Percentiles rank a stretch among this genome's conserved stretches.
Conservation (phyloP, 2,329 filamentous ascomycete species). For the Aphanocladium album region DNA sequence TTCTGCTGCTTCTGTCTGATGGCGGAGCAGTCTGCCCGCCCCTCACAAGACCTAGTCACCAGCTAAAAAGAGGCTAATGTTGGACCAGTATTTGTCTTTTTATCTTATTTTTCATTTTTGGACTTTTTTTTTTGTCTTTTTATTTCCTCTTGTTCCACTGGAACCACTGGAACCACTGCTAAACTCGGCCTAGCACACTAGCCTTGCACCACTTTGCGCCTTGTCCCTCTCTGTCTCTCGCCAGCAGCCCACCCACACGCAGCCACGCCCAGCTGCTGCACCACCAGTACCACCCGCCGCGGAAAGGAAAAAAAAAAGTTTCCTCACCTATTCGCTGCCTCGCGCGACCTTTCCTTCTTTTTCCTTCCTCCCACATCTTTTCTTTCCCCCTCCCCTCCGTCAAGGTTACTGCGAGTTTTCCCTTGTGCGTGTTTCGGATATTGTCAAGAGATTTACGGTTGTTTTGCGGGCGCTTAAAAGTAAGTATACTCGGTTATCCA, state of each 20-base stretch:
- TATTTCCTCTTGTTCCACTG: not conserved
- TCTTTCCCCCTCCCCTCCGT: conserved; percentile 27
- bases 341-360: conserved; percentile 9
- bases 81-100: not conserved
- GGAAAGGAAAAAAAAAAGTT: conserved; percentile 28
- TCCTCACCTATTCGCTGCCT: conserved; percentile 18
- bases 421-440: conserved; percentile 42
- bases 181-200: not conserved
- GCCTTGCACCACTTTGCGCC: not conserved
- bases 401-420: conserved; percentile 39
- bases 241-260: not conserved
- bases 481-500: conserved; percentile 35
- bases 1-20: not conserved
- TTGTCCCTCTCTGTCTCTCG: not conserved
- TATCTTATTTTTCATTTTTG: not conserved
- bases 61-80: not conserved
- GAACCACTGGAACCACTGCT: not conserved
- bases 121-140: not conserved
- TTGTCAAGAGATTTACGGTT: conserved; percentile 39
- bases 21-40: not conserved
- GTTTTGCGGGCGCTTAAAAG: conserved; percentile 51
- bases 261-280: not conserved
- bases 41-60: not conserved
- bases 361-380: conserved; percentile 22
- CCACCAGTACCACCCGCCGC: not conserved